Evolutionary conservation across 495 filamentous ascomycete species (phyloP).

Genomic region (Beverwykella pulmonaria): DNA sequence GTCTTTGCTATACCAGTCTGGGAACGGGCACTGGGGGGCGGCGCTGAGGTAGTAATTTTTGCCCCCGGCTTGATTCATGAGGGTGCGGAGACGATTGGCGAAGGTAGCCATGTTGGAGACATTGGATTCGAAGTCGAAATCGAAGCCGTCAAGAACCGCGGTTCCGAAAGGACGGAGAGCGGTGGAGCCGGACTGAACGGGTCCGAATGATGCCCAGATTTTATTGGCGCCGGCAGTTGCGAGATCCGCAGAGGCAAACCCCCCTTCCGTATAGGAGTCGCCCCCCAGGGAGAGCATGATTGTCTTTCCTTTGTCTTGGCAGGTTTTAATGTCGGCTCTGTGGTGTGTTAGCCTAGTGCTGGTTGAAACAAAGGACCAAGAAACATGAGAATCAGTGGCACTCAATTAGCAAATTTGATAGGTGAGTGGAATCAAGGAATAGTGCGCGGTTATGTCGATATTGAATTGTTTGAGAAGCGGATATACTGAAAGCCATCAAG

Average conservation of each 20-base stretch:
- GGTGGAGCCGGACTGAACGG: constrained; percentile 25
- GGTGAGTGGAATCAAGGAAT: not conserved
- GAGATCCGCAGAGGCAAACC: constrained; percentile 28
- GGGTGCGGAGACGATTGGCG: constrained; percentile 31
- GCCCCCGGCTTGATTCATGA: constrained; percentile 24
- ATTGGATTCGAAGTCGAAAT: constrained; percentile 41
- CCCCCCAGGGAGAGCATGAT: constrained; percentile 41
- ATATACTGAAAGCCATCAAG: too few species aligned
- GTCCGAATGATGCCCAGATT: constrained; percentile 40
- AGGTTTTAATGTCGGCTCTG: constrained; percentile 43
- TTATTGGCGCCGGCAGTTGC: constrained; percentile 31
- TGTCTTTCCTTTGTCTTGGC: constrained; percentile 38
- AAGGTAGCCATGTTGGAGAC: constrained; percentile 35
- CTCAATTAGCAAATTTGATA: too few species aligned
- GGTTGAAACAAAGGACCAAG: too few species aligned
- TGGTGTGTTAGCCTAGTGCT: not conserved
- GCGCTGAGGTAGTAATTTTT: constrained; percentile 37
- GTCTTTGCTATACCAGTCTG: constrained; percentile 33
- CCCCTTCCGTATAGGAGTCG: constrained; percentile 40
- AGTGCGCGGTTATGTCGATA: too few species aligned
- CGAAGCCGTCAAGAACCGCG: constrained; percentile 38
- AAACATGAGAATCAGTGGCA: too few species aligned
- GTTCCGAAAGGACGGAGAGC: constrained; percentile 37
- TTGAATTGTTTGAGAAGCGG: too few species aligned
- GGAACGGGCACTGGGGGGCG: constrained; percentile 40